Conservation (phyloP, 2,329 filamentous ascomycete species). For the Neofusicoccum parvum region DNA sequence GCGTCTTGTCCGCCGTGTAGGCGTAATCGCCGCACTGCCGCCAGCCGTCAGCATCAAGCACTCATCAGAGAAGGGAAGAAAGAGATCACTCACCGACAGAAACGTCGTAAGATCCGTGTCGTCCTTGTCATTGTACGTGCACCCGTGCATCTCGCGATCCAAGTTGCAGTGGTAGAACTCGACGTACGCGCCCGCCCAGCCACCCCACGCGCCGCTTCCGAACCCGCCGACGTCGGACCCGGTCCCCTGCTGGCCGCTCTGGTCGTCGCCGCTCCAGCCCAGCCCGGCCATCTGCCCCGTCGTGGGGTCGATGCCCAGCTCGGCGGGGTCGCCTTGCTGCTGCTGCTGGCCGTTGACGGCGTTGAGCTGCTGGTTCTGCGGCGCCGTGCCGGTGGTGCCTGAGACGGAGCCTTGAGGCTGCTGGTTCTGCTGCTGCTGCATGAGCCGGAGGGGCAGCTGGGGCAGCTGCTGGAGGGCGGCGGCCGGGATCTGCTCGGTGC, state of each 20-base stretch:
- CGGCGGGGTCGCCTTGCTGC: not conserved
- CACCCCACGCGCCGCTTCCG: not conserved
- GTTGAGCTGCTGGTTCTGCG: not conserved
- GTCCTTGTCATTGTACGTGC: not conserved
- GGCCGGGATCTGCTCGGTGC: not conserved
- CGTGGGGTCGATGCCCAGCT: not conserved
- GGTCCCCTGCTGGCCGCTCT: not conserved
- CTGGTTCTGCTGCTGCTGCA: not conserved
- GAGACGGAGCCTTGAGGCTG: not conserved
- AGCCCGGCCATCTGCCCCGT: not conserved
- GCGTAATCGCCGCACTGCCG: conserved; percentile 7
- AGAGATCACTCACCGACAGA: not conserved
- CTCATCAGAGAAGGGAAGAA: not conserved
- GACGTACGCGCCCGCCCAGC: not conserved
- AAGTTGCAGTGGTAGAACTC: not conserved
- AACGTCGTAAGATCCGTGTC: not conserved
- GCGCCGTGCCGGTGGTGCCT: too few species aligned
- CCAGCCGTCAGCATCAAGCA: not conserved
- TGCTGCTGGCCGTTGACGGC: not conserved
- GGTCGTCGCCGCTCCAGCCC: not conserved
- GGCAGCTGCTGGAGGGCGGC: not conserved
- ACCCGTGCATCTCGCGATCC: not conserved
- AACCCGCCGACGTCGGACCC: not conserved
- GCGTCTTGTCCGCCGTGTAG: not conserved
- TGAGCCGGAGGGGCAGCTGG: not conserved